phyloP scores from a whole-genome alignment of 164 flowering plant genomes.

The Nymphaea colorata region DNA sequence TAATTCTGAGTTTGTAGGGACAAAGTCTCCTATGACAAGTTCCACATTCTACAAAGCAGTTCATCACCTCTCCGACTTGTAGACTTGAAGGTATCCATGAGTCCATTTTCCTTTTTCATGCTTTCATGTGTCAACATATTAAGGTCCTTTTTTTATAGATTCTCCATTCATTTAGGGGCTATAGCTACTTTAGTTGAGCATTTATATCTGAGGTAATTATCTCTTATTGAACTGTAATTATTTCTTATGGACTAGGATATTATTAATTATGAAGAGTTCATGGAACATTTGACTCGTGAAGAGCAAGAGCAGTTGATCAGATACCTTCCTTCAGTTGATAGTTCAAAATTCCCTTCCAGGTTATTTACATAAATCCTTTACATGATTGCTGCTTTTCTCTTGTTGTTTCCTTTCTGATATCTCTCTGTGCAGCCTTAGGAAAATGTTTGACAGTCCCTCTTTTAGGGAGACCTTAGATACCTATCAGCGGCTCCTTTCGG shows the following conservation, averaged over 20 bases:
- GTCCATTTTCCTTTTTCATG: not conserved
- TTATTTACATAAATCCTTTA: constrained; percentile 11
- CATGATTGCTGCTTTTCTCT: constrained; percentile 1
- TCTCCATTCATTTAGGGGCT: not conserved
- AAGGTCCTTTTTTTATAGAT: not conserved
- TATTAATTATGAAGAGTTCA: constrained; percentile 52
- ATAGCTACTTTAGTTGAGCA: constrained; percentile 12
- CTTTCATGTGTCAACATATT: not conserved
- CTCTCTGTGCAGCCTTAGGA: constrained; percentile 42
- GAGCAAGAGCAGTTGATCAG: constrained; percentile 57
- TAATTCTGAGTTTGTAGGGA: constrained; percentile 34
- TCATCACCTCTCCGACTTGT: constrained; percentile 46
- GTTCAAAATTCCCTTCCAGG: constrained; percentile 45
- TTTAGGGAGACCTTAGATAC: constrained; percentile 55
- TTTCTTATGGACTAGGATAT: constrained; percentile 50
- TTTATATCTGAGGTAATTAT: not conserved
- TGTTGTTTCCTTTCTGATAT: constrained; percentile 1
- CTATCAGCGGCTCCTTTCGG: constrained; percentile 65
- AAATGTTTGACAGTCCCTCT: constrained; percentile 61
- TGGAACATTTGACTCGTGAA: constrained; percentile 43
- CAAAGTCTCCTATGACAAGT: constrained; percentile 34
- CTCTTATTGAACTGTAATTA: not conserved
- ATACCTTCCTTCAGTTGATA: constrained; percentile 54
- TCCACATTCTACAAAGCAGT: constrained; percentile 36
- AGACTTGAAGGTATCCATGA: constrained; percentile 57